Evolutionary conservation across 202 grass and related monocot species (phyloP), one percentile per base, ranked within the genome.

Genomic region (Musa balbisiana): DNA sequence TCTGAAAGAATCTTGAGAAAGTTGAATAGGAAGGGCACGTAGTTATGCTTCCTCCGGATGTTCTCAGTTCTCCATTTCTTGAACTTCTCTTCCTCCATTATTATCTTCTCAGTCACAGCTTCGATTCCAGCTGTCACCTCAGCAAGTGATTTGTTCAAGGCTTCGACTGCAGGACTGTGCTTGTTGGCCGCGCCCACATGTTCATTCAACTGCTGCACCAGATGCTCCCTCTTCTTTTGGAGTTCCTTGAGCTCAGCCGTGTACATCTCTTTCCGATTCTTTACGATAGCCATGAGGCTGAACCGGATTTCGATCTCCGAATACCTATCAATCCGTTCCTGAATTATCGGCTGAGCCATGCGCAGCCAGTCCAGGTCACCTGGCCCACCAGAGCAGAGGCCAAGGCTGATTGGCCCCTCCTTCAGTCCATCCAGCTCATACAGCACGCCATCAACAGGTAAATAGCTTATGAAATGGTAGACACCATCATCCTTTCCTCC

Each of bases 1-100:
- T 99, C 91, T 0, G 95, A 91, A 17, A 99, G 89, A 81, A 89
- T 81, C 84, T 99, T 99, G 81, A 99, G 65, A 19, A 99, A 83
- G 85, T 99, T 99, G 81, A 99, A 99, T 9, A 99, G 75, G 83
- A 99, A 99, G 3, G 95, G 95, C 59, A 99, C 94, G 77, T 99
- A 99, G 26, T 99, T 99, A 77, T 99, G 95, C 78, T 99, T 99
- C 87, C 91, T 90, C 70, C 95, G 71, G 5, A 99, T 83, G 79
- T 99, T 99, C 83, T 99, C 95, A 1, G 64, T 87, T 77, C 90
- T 92, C 95, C 95, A 99, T 80, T 99, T 95, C 76, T 86, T 99
- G 71, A 98, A 99, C 85, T 99, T 99, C 62, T 99, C 95, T 72
- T 92, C 95, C 79, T 99, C 95, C 89, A 92, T 90, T 71, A 85